phyloP scores from a whole-genome alignment of 306 rosid genomes.

The Hippophae tibetana region DNA sequence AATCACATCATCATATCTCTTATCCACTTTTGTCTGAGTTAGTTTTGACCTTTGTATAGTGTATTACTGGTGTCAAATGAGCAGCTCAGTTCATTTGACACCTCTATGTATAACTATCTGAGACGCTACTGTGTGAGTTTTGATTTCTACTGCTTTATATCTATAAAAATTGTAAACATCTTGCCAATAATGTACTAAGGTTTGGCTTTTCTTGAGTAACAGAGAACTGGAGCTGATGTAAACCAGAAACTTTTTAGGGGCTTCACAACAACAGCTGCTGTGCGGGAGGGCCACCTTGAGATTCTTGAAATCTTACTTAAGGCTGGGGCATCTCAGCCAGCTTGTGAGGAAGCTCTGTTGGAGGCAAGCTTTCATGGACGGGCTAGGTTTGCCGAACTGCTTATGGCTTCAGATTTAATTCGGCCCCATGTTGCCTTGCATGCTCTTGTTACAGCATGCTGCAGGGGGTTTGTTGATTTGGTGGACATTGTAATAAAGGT shows the following conservation, averaged over 20 bases:
- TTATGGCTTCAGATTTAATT: slow-evolving; percentile 81
- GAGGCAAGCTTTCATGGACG: slow-evolving; percentile 85
- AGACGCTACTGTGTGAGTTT: not conserved
- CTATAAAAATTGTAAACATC: not conserved
- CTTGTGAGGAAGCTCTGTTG: slow-evolving; percentile 90
- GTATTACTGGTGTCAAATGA: too few species aligned
- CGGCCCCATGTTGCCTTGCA: slow-evolving; percentile 67
- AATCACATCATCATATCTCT: slow-evolving; percentile 9
- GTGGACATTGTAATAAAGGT: slow-evolving; percentile 68
- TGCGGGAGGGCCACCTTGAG: slow-evolving; percentile 66
- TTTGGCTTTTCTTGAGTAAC: slow-evolving; percentile 18
- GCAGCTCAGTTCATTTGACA: not conserved
- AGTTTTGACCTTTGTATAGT: slow-evolving; percentile 1
- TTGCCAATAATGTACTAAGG: slow-evolving; percentile 1
- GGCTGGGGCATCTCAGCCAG: slow-evolving; percentile 90
- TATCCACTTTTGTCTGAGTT: slow-evolving; percentile 7
- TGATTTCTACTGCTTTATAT: slow-evolving; percentile 5
- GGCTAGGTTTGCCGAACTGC: slow-evolving; percentile 53
- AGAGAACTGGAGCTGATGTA: slow-evolving; percentile 80
- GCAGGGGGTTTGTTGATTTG: slow-evolving; percentile 76
- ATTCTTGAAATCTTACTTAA: slow-evolving; percentile 74
- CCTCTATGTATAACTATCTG: slow-evolving; percentile 6
- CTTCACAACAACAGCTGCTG: slow-evolving; percentile 86
- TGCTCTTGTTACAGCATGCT: slow-evolving; percentile 73
- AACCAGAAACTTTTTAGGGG: slow-evolving; percentile 91